Evolutionary conservation across 2,329 filamentous ascomycete species (phyloP), one percentile per base, ranked within the genome.

Genomic region (Calycina marina): DNA sequence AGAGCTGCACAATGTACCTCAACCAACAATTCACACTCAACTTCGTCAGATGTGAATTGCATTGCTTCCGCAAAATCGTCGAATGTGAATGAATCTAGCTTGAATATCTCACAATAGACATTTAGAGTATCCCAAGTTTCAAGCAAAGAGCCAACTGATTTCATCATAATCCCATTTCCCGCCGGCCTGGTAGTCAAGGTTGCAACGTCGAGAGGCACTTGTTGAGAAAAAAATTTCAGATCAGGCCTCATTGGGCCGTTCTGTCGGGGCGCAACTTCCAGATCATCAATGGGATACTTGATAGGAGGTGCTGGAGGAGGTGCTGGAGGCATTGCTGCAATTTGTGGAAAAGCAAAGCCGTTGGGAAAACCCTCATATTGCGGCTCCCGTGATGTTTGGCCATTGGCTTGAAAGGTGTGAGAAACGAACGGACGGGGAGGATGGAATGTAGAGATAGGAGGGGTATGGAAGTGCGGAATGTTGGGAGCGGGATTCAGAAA

Each of bases 51-150:
- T 0, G 79, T 69, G 36, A 86, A 77, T 30, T 76, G 69, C 65
- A 98, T 75, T 0, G 86, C 79, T 52, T 96, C 80, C 4, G 93
- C 67, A 48, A 86, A 96, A 54, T 98, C 90, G 53, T 98, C 90
- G 48, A 96, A 92, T 0, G 88, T 96, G 51, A 98, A 98, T 0
- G 88, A 96, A 55, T 98, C 90, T 15, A 98, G 66, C 49, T 83
- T 73, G 51, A 93, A 93, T 12, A 94, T 78, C 49, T 93, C 84
- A 50, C 85, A 93, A 52, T 94, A 94, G n/a, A 98, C 88, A 48
- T 94, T 98, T 18, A 98, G 65, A 0, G 86, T 94, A 47, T 94
- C 85, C 90, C 90, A 98, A 0, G 82, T 83, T 56, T 94, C 88
- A 14, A 98, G 59, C 11, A 96, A 61, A 2, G 74, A 68, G 0